Percentiles rank a stretch among this genome's conserved stretches.
Conservation (phyloP, 2,329 filamentous ascomycete genomes). For the Plectosphaerella plurivora region DNA sequence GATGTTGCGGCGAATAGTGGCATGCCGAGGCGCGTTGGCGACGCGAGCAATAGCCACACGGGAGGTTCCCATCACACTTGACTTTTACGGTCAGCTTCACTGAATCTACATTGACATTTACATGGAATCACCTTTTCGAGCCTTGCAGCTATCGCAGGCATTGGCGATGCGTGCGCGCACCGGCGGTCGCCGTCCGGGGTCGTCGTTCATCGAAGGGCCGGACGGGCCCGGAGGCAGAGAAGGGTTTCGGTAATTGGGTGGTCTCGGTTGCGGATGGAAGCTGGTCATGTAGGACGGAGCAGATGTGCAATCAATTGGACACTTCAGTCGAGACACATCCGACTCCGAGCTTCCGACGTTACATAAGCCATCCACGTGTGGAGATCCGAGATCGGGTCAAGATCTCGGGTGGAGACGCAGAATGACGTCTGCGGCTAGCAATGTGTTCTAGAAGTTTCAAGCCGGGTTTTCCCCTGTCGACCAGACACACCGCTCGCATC, state of each 20-base stretch:
- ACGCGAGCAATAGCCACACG: slow-evolving; percentile 45
- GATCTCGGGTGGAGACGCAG: too few species aligned
- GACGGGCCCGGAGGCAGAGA: neutral
- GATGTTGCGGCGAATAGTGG: slow-evolving; percentile 41
- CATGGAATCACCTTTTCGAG: slow-evolving; percentile 34
- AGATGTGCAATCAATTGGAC: too few species aligned
- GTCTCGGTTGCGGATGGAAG: neutral
- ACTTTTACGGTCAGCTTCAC: slow-evolving; percentile 19
- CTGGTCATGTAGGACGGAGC: neutral
- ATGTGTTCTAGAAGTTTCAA: too few species aligned
- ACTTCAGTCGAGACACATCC: neutral
- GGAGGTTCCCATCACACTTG: slow-evolving; percentile 50
- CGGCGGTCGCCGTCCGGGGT: slow-evolving; percentile 7
- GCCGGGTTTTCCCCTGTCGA: too few species aligned
- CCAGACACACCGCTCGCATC: too few species aligned
- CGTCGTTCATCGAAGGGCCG: slow-evolving; percentile 7
- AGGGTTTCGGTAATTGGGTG: neutral
- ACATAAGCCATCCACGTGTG: neutral
- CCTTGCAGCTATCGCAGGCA: slow-evolving; percentile 51
- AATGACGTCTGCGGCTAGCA: too few species aligned
- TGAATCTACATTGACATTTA: neutral
- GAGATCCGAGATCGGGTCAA: too few species aligned
- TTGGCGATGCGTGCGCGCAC: slow-evolving; percentile 40
- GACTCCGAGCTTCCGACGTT: neutral
- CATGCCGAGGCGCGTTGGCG: slow-evolving; percentile 38